phyloP scores from a whole-genome alignment of 2,329 filamentous ascomycete species.

The Aplosporella prunicola region DNA sequence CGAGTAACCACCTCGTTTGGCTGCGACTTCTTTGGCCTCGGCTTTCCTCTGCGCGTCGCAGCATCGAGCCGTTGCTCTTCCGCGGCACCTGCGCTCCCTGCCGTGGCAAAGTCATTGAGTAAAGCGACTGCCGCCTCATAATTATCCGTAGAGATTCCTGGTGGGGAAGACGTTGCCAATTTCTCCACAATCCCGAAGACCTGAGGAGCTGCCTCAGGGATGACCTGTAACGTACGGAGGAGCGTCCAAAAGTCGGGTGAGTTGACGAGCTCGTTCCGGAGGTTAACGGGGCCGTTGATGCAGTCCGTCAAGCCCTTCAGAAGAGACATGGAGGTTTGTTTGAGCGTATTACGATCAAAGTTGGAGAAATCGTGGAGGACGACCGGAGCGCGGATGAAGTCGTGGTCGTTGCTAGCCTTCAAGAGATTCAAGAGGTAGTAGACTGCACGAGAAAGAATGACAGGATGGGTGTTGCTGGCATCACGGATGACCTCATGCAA shows the following conservation, averaged over 20 bases:
- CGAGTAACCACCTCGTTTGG: slow-evolving; percentile 65
- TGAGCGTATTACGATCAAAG: slow-evolving; percentile 67
- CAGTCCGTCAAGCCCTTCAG: slow-evolving; percentile 72
- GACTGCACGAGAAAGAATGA: slow-evolving; percentile 73
- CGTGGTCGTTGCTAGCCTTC: slow-evolving; percentile 76
- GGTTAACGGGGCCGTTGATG: slow-evolving; percentile 63
- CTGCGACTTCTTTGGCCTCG: slow-evolving; percentile 46
- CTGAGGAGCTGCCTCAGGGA: slow-evolving; percentile 59
- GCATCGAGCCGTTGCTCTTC: slow-evolving; percentile 60
- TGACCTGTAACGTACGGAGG: slow-evolving; percentile 61
- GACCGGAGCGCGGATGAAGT: slow-evolving; percentile 85
- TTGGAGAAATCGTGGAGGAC: slow-evolving; percentile 85
- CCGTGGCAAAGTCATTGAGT: slow-evolving; percentile 81
- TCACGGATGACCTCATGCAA: slow-evolving; percentile 77
- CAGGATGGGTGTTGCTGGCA: slow-evolving; percentile 65
- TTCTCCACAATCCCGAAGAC: slow-evolving; percentile 84
- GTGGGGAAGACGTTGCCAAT: slow-evolving; percentile 58
- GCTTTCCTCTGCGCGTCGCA: slow-evolving; percentile 41
- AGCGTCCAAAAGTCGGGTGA: slow-evolving; percentile 97
- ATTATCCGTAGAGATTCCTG: slow-evolving; percentile 87
- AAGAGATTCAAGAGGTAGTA: slow-evolving; percentile 81
- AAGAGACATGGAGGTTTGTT: slow-evolving; percentile 65
- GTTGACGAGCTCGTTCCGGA: slow-evolving; percentile 87
- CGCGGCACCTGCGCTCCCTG: slow-evolving; percentile 61
- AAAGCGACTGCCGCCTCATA: slow-evolving; percentile 81